These are phyloP conservation scores for Fusarium sp. DNA, from an alignment of 2,329 filamentous ascomycete genomes.

Conservation along the genomic window DNA sequence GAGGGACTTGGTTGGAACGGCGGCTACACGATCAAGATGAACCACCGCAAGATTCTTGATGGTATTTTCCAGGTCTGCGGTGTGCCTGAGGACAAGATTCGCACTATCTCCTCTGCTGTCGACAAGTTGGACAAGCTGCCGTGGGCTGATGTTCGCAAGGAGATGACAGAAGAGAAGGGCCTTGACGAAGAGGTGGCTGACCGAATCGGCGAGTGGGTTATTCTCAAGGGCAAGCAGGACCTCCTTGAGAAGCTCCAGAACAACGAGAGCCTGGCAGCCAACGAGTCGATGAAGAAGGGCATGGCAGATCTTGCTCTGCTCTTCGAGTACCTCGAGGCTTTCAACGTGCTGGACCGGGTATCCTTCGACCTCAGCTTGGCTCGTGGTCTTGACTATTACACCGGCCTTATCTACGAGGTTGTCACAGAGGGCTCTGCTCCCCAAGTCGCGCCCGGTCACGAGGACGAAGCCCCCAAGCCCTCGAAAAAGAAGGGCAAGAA, in stretches of 20 bases:
- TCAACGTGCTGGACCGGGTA: slow-evolving; percentile 77
- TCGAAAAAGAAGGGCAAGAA: slow-evolving; percentile 64
- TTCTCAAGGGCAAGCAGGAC: slow-evolving; percentile 79
- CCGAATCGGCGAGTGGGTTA: slow-evolving; percentile 87
- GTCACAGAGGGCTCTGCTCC: slow-evolving; percentile 83
- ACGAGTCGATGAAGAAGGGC: slow-evolving; percentile 81
- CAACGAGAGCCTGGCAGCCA: slow-evolving; percentile 76
- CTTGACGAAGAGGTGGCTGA: slow-evolving; percentile 82
- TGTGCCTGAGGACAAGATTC: slow-evolving; percentile 86
- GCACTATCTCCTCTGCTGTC: slow-evolving; percentile 90
- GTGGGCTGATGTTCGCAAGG: slow-evolving; percentile 89
- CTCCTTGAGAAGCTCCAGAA: slow-evolving; percentile 76
- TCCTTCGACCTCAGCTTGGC: slow-evolving; percentile 93
- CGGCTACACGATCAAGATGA: slow-evolving; percentile 88
- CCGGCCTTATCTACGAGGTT: slow-evolving; percentile 90
- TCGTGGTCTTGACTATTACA: slow-evolving; percentile 93
- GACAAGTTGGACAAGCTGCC: slow-evolving; percentile 96
- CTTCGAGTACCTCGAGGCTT: slow-evolving; percentile 84
- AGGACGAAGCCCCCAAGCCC: slow-evolving; percentile 51
- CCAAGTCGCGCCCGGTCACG: slow-evolving; percentile 52
- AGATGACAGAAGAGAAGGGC: slow-evolving; percentile 95
- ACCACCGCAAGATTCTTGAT: slow-evolving; percentile 94
- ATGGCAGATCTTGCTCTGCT: slow-evolving; percentile 84
- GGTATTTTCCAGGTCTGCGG: slow-evolving; percentile 93
- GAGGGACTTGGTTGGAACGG: slow-evolving; percentile 80